Conservation (phyloP, 805 yeast genomes). For the Wickerhamomyces queroliae region DNA sequence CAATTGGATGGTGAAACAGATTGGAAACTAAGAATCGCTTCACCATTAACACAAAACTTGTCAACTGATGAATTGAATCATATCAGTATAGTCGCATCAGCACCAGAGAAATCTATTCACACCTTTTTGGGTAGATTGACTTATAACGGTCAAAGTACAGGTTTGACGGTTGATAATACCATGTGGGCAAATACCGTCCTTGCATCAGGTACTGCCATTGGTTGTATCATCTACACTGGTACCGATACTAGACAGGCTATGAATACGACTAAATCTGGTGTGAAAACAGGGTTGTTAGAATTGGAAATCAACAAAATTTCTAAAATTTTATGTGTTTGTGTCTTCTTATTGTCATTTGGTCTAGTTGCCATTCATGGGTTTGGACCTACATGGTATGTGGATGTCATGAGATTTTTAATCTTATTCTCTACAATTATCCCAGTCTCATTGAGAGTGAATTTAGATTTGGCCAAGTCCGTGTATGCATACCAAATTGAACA, state of each 20-base stretch:
- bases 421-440: conserved; percentile 94
- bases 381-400: conserved; percentile 76
- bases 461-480: conserved; percentile 93
- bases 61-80: conserved; percentile 46
- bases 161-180: conserved; percentile 83
- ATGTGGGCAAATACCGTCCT: conserved; percentile 98
- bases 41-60: conserved; percentile 61
- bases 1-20: conserved; percentile 99
- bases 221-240: conserved; percentile 88
- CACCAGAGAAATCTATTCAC: conserved; percentile 83
- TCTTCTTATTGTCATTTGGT: conserved; percentile 67
- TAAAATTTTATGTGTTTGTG: conserved; percentile 83
- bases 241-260: conserved; percentile 88
- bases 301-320: conserved; percentile 85
- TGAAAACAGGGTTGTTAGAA: conserved; percentile 85
- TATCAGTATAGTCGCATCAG: conserved; percentile 59
- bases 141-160: conserved; percentile 50
- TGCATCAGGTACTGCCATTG: conserved; percentile 90
- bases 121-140: conserved; percentile 71
- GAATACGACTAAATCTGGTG: conserved; percentile 85
- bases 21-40: conserved; percentile 89
- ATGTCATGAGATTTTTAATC: conserved; percentile 84
- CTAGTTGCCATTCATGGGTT: conserved; percentile 82
- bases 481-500: conserved; percentile 94
- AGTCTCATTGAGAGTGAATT: conserved; percentile 87